Evolutionary conservation across 83 land plant species (phyloP), one percentile per base, ranked within the genome.

Genomic region (Picea mariana): DNA sequence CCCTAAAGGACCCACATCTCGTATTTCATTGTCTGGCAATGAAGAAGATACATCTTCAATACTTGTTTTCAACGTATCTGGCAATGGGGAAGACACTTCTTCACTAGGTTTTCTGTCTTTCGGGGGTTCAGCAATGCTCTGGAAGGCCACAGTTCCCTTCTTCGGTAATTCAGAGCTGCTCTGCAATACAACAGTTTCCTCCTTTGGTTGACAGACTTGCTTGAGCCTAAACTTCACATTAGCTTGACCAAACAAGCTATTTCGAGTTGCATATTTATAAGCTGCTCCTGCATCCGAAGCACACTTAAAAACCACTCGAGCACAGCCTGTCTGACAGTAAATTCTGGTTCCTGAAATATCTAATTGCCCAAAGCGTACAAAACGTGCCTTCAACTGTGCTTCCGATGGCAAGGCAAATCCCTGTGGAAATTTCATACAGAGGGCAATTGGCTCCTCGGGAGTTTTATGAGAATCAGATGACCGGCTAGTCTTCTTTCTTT

Each of bases 371-470:
- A 90, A 90, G 3, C 88, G 75, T 20, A 79, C 85, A 73, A 88
- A 90, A 64, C 81, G 49, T 40, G 89, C 92, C 78, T 88, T 90
- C 84, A 90, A 81, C 68, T 82, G 68, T 42, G 85, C 52, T 58
- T 66, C 79, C 9, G 90, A 86, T 61, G 92, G 92, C 67, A 90
- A 69, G 38, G 88, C 40, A 34, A 85, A 23, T 52, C 83, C 78
- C 2, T 71, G 77, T 21, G 94, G 94, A 62, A 89, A 92, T 68
- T 89, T 89, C 89, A 89, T 88, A 13, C 81, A 84, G 47, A 92
- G 82, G 78, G 84, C 79, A 4, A 90, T 88, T 4, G 92, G 92
- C 17, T 40, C 77, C 26, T 72, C 44, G 0, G 6, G 79, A 23
- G 27, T 58, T 76, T 55, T 76, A 13, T 16, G 60, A 18, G 20